A percentile compares a stretch with the other conserved stretches of the same genome.
phyloP scores from a whole-genome alignment of 2,329 filamentous ascomycete species.

The Chaetothyriales sp. region DNA sequence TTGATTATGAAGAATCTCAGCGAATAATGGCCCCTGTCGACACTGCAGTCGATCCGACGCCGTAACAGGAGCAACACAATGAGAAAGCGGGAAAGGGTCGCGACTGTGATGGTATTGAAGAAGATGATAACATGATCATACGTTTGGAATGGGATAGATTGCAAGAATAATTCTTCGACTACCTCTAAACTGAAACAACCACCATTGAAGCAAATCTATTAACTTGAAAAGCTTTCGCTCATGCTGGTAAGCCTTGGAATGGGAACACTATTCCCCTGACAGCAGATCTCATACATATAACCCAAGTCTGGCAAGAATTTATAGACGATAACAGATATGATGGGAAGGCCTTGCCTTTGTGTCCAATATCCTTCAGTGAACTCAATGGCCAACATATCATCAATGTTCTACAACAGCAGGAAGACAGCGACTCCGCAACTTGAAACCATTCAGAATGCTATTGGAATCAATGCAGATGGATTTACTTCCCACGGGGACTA shows the following conservation, averaged over 20 bases:
- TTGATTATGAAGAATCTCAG: no score
- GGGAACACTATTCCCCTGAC: slow-evolving; percentile 20
- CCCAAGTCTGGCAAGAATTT: slow-evolving; percentile 14
- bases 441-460: slow-evolving; percentile 10
- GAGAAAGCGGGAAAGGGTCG: no score
- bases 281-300: slow-evolving; percentile 16
- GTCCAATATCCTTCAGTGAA: slow-evolving; percentile 13
- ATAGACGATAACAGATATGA: neutral
- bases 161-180: no score
- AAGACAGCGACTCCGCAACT: slow-evolving; percentile 17
- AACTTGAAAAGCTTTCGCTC: slow-evolving; percentile 18
- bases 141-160: no score
- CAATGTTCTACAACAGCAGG: slow-evolving; percentile 9
- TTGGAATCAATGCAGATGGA: slow-evolving; percentile 17
- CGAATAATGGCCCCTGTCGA: no score
- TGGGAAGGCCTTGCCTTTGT: slow-evolving; percentile 2
- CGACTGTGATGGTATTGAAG: no score
- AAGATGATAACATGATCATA: no score
- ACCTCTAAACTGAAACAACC: no score
- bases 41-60: no score
- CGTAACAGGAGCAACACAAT: no score
- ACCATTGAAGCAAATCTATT: no score
- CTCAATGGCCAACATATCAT: slow-evolving; percentile 6
- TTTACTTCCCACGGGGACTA: slow-evolving; percentile 19
- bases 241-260: slow-evolving; percentile 20